These are phyloP conservation scores for Aureobasidium sp. DNA, from an alignment of 2,329 filamentous ascomycete species.

Conservation along the genomic window DNA sequence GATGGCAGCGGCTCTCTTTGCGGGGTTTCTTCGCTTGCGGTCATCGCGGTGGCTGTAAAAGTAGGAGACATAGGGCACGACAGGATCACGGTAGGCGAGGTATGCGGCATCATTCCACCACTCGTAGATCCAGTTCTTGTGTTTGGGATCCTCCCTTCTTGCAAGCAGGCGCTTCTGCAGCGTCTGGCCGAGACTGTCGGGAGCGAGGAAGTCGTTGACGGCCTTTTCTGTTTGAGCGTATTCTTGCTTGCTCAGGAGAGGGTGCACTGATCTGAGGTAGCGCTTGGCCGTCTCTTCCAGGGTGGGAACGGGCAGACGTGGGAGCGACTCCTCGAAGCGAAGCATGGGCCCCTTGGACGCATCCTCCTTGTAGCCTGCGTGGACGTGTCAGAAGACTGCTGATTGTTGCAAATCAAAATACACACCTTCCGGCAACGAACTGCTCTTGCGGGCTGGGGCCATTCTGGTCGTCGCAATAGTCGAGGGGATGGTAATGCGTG, in stretches of 20 bases:
- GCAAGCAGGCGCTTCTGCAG: slow-evolving; percentile 85
- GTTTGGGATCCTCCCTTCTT: slow-evolving; percentile 67
- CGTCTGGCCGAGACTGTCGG: slow-evolving; percentile 73
- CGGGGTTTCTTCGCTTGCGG: slow-evolving; percentile 74
- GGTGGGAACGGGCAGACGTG: slow-evolving; percentile 68
- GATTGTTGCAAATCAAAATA: background rate
- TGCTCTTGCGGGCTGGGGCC: slow-evolving; percentile 35
- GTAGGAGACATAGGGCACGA: slow-evolving; percentile 97
- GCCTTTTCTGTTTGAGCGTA: slow-evolving; percentile 70
- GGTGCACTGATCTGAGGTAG: slow-evolving; percentile 73
- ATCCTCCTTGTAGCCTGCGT: slow-evolving; percentile 70
- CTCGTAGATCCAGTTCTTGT: slow-evolving; percentile 91
- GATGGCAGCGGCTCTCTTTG: slow-evolving; percentile 88
- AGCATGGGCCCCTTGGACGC: slow-evolving; percentile 72
- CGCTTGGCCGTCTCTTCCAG: slow-evolving; percentile 75
- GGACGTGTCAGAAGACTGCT: background rate
- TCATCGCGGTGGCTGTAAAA: slow-evolving; percentile 99
- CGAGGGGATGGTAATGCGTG: slow-evolving; percentile 14
- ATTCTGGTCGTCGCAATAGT: slow-evolving; percentile 20
- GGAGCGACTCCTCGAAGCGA: slow-evolving; percentile 79
- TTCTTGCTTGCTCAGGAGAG: slow-evolving; percentile 62
- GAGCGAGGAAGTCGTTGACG: slow-evolving; percentile 79
- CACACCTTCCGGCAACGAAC: slow-evolving; percentile 41
- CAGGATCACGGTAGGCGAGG: slow-evolving; percentile 85
- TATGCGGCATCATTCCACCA: slow-evolving; percentile 99